Evolutionary conservation across 176 grass and related monocot genomes (phyloP).

Genomic region (Carex myosuroides): DNA sequence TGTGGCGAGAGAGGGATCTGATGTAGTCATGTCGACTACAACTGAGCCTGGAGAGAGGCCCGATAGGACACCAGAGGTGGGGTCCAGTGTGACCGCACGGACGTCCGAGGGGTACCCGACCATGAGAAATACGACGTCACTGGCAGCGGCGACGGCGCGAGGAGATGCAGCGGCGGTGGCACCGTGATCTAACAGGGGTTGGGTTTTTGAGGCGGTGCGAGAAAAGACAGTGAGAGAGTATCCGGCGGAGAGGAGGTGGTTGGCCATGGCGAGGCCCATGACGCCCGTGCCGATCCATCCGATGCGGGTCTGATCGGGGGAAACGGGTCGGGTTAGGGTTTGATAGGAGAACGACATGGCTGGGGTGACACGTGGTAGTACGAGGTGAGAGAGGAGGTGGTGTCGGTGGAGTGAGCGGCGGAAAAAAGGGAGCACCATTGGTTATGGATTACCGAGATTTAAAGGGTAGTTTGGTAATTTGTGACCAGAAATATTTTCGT

Average conservation of each 20-base stretch:
- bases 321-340: not conserved
- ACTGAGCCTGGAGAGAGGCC: slow-evolving; percentile 59
- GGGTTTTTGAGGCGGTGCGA: slow-evolving; percentile 61
- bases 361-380: not conserved
- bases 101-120: slow-evolving; percentile 86
- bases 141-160: slow-evolving; percentile 34
- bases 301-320: slow-evolving; percentile 46
- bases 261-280: slow-evolving; percentile 92
- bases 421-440: not conserved
- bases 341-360: slow-evolving; percentile 38
- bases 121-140: slow-evolving; percentile 96
- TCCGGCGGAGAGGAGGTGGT: slow-evolving; percentile 69
- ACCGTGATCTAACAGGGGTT: slow-evolving; percentile 48
- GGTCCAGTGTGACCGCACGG: slow-evolving; percentile 57
- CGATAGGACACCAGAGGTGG: slow-evolving; percentile 44
- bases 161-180: slow-evolving; percentile 42
- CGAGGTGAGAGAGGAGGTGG: not conserved
- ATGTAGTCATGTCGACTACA: slow-evolving; percentile 93
- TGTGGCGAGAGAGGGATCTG: slow-evolving; percentile 64
- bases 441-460: not conserved
- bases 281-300: slow-evolving; percentile 91
- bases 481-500: not conserved
- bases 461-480: not conserved
- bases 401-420: not conserved
- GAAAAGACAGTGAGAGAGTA: slow-evolving; percentile 81